Evolutionary conservation across 306 rosid species (phyloP), one percentile per base, ranked within the genome.

Genomic region (Lithocarpus polystachyus): DNA sequence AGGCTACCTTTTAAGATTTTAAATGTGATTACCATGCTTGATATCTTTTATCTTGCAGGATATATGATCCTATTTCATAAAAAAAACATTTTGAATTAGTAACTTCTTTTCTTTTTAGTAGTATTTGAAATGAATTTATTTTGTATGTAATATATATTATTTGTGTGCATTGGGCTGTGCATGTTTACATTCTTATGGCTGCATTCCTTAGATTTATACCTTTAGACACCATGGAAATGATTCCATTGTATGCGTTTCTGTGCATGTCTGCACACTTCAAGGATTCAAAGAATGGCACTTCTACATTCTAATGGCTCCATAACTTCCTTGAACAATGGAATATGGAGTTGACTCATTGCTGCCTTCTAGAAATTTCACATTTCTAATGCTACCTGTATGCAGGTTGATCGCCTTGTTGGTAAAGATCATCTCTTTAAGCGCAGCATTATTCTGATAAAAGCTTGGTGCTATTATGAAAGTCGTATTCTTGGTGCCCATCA

Each of bases 401-500:
- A 94, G 97, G 88, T 92, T 70, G 98, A 94, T 88, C 89, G 86
- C 77, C 90, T 78, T 57, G 85, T 90, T 79, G 90, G 89, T 29
- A 92, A 90, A 85, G 88, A 90, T 79, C 90, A 92, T 84, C 93
- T 92, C 69, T 94, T 94, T 77, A 94, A 94, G 48, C 96, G 96
- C 83, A 94, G 97, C 79, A 87, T 94, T 77, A 90, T 94, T 73
- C 83, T 92, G 79, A 88, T 85, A 71, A 94, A 92, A 82, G 97
- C 96, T 62, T 94, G 98, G 98, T 94, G 98, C 89, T 94, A 90
- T 68, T 93, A 93, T 79, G 95, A 91, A 87, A 93, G 98, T 70
- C 95, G 98, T 48, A 80, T 93, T 79, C 95, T 94, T 20, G 98
- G 98, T 72, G 93, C 97, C 22, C 97, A 88, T 83, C 97, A 94